A percentile compares a stretch with the other conserved stretches of the same genome.
Evolutionary conservation across 495 filamentous ascomycete genomes (phyloP).

Genomic region (Neurospora sp.): DNA sequence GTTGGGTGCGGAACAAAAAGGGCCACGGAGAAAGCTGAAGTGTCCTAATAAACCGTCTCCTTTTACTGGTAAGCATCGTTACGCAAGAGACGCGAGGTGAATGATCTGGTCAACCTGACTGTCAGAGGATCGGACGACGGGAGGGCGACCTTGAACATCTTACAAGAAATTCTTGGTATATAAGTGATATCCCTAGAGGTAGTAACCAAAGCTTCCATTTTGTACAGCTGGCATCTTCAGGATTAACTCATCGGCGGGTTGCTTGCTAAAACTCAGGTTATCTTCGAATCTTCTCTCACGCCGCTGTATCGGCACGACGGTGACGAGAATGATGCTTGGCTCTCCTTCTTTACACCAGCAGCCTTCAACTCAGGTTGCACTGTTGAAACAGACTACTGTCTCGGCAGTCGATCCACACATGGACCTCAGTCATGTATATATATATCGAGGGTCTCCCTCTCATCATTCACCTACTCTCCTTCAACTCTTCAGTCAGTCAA

Average conservation of each 20-base stretch:
- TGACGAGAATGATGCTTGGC: neutral
- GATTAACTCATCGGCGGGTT: neutral
- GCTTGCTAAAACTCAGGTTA: neutral
- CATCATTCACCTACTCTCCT: too few relatives aligned
- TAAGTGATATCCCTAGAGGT: neutral
- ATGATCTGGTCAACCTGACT: neutral
- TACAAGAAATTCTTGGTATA: neutral
- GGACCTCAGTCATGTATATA: too few relatives aligned
- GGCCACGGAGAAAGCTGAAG: neutral
- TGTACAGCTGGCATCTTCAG: neutral
- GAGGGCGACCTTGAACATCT: neutral
- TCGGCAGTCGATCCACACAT: too few relatives aligned
- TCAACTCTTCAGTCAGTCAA: too few relatives aligned
- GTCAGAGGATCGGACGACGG: neutral
- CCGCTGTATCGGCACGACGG: too few relatives aligned
- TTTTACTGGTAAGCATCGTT: neutral
- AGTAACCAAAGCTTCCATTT: neutral
- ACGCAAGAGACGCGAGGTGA: neutral
- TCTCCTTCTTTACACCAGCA: neutral
- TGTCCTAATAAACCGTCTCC: neutral
- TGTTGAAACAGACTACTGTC: too few relatives aligned
- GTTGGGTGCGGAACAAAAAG: neutral
- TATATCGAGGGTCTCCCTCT: too few relatives aligned
- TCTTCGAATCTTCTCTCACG: too few relatives aligned
- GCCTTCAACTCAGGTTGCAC: too few relatives aligned